Base-by-base conservation (phyloP, 192 early-diverging fungal genomes). In the Funneliformis geosporum region DNA sequence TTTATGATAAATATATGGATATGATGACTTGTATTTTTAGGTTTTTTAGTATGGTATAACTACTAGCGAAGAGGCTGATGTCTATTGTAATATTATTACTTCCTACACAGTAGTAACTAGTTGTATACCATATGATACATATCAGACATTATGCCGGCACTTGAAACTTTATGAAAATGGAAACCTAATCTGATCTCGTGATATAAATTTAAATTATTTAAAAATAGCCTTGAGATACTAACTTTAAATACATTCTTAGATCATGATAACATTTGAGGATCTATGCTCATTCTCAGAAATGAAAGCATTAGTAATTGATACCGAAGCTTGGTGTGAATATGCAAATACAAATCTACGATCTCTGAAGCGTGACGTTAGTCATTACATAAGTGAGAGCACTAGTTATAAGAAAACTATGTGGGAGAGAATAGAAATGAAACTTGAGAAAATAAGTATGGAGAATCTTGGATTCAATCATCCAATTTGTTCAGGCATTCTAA, bases 71-170 rank as follows among this genome's bases (percentile, higher is more conserved):
- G 23, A 33, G 7, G 64, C 21, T 65, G 44, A n/a, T 65, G 64
- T 65, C 64, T 21, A 33, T 65, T n/a, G 21, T 65, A 33, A 71
- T 38, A 40, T 38, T 71, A 38, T 62, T 43, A 71, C 69, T 71
- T 71, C 69, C 33, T 4, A 1, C 69, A 71, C 18, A 38, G 69
- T n/a, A 71, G 69, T 71, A 71, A 71, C 69, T 71, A 71, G 28
- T 71, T 5, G 5, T 28, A 71, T 71, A 40, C 14, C 11, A 38
- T 62, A 16, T 16, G 11, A 1, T 62, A 62, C 8, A 62, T 62
- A 62, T 62, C 0, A 43, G 42, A 42, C 69, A 42, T 40, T 42
- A 2, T 71, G 69, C 69, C 28, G 1, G 69, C 33, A 40, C 42
- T 71, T 71, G 33, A 71, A 71, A 0, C 8, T 71, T 71, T 71